These are phyloP conservation scores for Imleria badia DNA, from an alignment of 768 basidiomycete species.

Conservation along the genomic window DNA sequence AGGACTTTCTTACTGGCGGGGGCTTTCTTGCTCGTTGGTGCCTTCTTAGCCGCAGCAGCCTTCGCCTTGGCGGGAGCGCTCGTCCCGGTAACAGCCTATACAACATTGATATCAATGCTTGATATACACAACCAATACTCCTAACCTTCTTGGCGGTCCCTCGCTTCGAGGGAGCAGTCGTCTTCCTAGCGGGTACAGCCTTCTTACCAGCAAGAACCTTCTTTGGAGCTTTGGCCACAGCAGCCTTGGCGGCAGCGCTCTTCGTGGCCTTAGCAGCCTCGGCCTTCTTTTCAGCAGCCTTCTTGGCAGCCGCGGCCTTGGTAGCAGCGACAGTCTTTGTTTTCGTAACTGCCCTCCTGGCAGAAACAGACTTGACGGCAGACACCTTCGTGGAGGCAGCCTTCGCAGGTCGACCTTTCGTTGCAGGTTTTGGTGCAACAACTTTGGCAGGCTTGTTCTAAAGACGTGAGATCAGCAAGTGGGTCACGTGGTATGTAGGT, in stretches of 20 bases:
- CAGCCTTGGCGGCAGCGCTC: conserved; percentile 15
- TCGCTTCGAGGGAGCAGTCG: conserved; percentile 42
- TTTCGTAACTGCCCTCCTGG: conserved; percentile 36
- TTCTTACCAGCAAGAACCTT: conserved; percentile 34
- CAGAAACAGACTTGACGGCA: conserved; percentile 21
- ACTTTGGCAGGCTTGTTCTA: conserved; percentile 36
- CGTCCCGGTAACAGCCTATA: conserved; percentile 53
- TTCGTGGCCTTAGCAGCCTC: conserved; percentile 37
- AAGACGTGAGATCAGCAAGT: conserved; percentile 9
- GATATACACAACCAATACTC: not conserved
- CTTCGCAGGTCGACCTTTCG: conserved; percentile 29
- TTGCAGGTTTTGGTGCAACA: conserved; percentile 22
- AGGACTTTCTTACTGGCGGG: conserved; percentile 25
- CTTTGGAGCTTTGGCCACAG: conserved; percentile 28
- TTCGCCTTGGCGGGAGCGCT: conserved; percentile 38
- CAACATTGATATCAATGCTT: conserved; percentile 1
- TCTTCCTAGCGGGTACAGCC: conserved; percentile 41
- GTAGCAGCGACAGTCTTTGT: conserved; percentile 31
- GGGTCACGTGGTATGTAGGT: conserved; percentile 22
- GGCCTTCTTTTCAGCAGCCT: conserved; percentile 34
- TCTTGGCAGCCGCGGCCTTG: conserved; percentile 42
- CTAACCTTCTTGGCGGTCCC: conserved; percentile 64
- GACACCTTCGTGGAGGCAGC: conserved; percentile 27
- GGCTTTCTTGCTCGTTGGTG: conserved; percentile 26
- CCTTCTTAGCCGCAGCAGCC: conserved; percentile 35